Conservation (phyloP, 352 stramenopile genomes). For the Blastocystis sp. region DNA sequence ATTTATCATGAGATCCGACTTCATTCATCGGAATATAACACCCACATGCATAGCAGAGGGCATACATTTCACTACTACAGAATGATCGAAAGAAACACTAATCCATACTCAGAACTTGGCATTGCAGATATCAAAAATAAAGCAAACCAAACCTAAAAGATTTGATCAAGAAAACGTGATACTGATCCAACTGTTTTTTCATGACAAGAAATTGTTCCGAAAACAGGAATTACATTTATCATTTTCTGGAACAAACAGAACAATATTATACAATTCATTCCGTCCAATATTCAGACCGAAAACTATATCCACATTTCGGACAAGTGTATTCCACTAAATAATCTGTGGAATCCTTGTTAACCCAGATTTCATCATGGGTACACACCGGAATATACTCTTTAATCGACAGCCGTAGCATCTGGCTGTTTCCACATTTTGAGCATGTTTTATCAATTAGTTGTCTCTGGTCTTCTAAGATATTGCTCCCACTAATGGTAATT, state of each 20-base stretch:
- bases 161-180: background rate
- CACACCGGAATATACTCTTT: constrained; percentile 38
- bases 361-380: constrained; percentile 53
- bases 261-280: background rate
- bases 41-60: constrained; percentile 50
- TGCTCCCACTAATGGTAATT: background rate
- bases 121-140: background rate
- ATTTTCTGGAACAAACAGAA: background rate
- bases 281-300: constrained; percentile 3
- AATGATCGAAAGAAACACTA: background rate
- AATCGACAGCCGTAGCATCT: background rate
- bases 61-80: constrained; percentile 37
- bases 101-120: constrained; percentile 21
- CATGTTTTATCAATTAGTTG: background rate
- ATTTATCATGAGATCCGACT: constrained; percentile 26
- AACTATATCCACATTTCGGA: constrained; percentile 26
- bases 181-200: background rate
- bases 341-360: constrained; percentile 46
- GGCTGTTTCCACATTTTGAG: background rate
- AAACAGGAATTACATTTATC: background rate
- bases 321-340: constrained; percentile 42
- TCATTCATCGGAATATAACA: constrained; percentile 26
- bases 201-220: no score
- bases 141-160: constrained; percentile 2
- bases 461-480: background rate